Base-by-base conservation (phyloP, 441 rosid genomes). In the Oxalis stricta region DNA sequence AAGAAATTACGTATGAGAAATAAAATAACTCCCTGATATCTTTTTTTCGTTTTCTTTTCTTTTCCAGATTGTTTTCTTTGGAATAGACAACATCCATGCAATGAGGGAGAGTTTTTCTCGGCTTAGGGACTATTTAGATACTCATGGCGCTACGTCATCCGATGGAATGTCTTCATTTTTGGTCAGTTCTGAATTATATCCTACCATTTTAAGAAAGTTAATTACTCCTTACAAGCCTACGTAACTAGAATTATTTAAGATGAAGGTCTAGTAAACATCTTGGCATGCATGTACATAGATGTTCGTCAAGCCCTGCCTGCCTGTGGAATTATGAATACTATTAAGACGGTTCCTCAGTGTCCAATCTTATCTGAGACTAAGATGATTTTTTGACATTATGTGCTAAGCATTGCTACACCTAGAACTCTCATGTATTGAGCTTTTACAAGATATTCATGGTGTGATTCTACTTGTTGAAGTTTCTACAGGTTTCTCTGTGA, bases 11-110 rank as follows among this genome's bases (percentile, higher is more conserved):
- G n/a, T n/a, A n/a, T n/a, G n/a, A n/a, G n/a, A n/a, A n/a, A n/a
- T n/a, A n/a, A n/a, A n/a, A n/a, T n/a, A n/a, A n/a, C n/a, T n/a
- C n/a, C n/a, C n/a, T 55, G 17, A 15, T 24, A 24, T 34, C 7
- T 50, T 28, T 40, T 12, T 7, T 38, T 16, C 41, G 18, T 48
- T 41, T 39, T 50, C n/a, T n/a, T n/a, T 65, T 39, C 63, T 37
- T 46, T 18, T 39, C 41, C 76, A 92, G 99, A 65, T 92, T 46
- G 94, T 87, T 26, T 92, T 87, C 62, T 76, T 92, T 74, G 97
- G 99, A 52, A 92, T 92, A 64, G 99, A 92, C 73, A 92, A 87
- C 68, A 87, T 92, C 61, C 97, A 92, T 69, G 89, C 97, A 46
- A 92, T 92, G 97, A 69, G 97, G 63, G 99, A 92, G 48, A 87